Evolutionary conservation across 192 early-diverging fungal species (phyloP), one percentile per base, ranked within the genome.

Genomic region (Umbelopsis ramanniana): DNA sequence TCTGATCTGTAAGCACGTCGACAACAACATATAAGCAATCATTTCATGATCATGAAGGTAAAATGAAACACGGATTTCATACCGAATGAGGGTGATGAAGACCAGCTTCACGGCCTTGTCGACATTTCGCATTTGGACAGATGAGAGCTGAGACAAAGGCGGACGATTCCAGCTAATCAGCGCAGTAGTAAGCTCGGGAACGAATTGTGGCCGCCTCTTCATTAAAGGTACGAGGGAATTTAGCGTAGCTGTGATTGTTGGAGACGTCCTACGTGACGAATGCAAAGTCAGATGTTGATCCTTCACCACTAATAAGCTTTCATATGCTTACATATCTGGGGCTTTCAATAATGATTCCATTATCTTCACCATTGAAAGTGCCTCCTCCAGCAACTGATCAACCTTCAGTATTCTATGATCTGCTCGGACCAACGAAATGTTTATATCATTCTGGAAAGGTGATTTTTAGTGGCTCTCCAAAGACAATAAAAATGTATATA

Each of bases 31-130:
- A 29, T 29, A 29, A 29, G 29, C 29, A 29, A 29, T 29, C 29
- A 29, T 29, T 29, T 29, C 3, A 29, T 3, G 29, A 3, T 29
- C 29, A 29, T 29, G 29, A 48, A 24, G 8, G 8, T 46, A 2
- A 15, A 15, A 15, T 52, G 29, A 29, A 29, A 29, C 29, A 29
- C 21, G 57, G 19, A 24, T 26, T 35, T 7, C 26, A 23, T 78
- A 79, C 82, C 76, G 74, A 33, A 84, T 76, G 2, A 84, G 29
- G 47, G 80, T 67, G 10, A 74, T 54, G 26, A 84, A 71, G 22
- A 71, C 68, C 10, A 79, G 47, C 40, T 74, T 72, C 9, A 84
- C 72, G 9, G 68, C 22, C 37, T 79, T 81, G 38, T 76, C 72
- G 14, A 82, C 71, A 40, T 68, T 84, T 60, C 66, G 52, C 21